Conservation (phyloP, 345 rosid genomes). For the Leavenworthia alabamica region DNA sequence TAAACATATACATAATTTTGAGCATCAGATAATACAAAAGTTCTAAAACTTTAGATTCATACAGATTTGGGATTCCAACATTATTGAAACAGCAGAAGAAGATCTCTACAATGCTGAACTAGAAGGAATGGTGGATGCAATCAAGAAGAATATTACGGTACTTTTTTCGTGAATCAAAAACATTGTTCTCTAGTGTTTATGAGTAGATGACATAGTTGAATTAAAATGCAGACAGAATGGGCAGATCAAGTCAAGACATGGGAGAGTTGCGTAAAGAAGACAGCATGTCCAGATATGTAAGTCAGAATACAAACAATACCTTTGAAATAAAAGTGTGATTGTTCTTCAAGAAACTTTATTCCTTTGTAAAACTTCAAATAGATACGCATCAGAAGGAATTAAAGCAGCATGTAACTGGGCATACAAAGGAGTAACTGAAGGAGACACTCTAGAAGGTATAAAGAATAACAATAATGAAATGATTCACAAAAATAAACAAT, state of each 20-base stretch:
- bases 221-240: conserved; percentile 54
- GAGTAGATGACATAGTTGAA: background rate
- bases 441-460: conserved; percentile 56
- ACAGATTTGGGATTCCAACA: conserved; percentile 73
- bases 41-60: conserved; percentile 5
- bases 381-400: conserved; percentile 81
- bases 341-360: background rate
- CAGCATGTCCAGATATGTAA: conserved; percentile 70
- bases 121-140: conserved; percentile 51
- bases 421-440: conserved; percentile 60
- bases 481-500: background rate
- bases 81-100: conserved; percentile 65
- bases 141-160: conserved; percentile 68
- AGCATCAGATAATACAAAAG: background rate
- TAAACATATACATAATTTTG: background rate
- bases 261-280: conserved; percentile 56
- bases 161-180: background rate
- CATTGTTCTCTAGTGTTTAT: background rate
- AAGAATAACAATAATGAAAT: background rate
- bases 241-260: conserved; percentile 50
- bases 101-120: conserved; percentile 42
- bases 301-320: conserved; percentile 18
- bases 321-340: background rate
- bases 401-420: conserved; percentile 89
- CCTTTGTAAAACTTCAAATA: conserved; percentile 16